phyloP scores from a whole-genome alignment of 2,329 filamentous ascomycete species.

The Drechslerella coelobrocha region DNA sequence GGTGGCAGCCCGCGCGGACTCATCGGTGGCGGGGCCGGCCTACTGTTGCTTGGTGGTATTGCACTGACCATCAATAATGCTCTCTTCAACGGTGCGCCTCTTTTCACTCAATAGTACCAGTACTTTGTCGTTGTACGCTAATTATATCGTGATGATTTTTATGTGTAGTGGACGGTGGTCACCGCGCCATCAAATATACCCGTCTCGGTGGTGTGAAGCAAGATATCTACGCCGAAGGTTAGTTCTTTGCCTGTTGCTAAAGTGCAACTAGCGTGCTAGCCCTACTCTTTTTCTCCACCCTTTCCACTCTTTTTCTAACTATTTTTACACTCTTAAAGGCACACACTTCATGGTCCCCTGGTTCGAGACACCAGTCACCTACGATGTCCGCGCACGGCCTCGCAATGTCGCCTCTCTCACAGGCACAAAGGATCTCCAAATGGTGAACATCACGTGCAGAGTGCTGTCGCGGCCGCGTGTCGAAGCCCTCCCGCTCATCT shows the following conservation, averaged over 20 bases:
- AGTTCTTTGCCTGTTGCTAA: too few relatives aligned
- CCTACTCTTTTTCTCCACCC: neutral
- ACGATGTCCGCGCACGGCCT: slow-evolving; percentile 97
- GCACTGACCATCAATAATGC: slow-evolving; percentile 68
- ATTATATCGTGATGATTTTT: slow-evolving; percentile 32
- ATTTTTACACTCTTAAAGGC: slow-evolving; percentile 62
- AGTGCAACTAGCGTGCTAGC: too few relatives aligned
- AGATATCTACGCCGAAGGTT: slow-evolving; percentile 95
- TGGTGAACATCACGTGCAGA: slow-evolving; percentile 99
- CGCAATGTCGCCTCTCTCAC: slow-evolving; percentile 96
- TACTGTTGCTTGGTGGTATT: slow-evolving; percentile 65
- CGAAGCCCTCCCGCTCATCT: slow-evolving; percentile 91
- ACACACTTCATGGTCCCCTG: slow-evolving; percentile 94
- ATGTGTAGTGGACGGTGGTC: slow-evolving; percentile 84
- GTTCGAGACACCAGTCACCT: slow-evolving; percentile 96
- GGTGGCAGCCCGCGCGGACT: slow-evolving; percentile 61
- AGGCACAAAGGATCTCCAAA: slow-evolving; percentile 98
- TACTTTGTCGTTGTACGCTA: slow-evolving; percentile 1
- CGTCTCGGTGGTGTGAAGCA: slow-evolving; percentile 89
- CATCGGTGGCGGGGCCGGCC: slow-evolving; percentile 64
- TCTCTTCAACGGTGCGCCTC: slow-evolving; percentile 69
- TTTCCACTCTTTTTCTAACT: slow-evolving; percentile 5
- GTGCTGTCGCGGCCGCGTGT: slow-evolving; percentile 90
- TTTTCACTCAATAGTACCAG: slow-evolving; percentile 43
- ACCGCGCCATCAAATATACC: slow-evolving; percentile 98